Conservation (phyloP, 805 yeast genomes). For the Blastobotrys americana region DNA sequence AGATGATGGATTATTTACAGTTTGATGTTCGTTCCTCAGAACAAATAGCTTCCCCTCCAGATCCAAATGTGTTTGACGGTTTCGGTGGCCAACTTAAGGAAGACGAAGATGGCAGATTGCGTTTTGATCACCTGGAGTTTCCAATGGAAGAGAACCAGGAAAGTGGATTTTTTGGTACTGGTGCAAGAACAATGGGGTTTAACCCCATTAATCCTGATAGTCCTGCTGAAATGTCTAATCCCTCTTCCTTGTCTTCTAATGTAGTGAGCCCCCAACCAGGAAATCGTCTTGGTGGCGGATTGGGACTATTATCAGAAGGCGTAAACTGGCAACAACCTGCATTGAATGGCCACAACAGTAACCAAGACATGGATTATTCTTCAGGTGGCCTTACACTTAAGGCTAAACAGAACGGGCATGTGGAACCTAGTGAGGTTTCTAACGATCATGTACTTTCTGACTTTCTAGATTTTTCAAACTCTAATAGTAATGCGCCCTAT, state of each 20-base stretch:
- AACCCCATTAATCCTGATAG: neutral
- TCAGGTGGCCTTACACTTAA: neutral
- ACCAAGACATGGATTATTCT: neutral
- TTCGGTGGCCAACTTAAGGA: no score
- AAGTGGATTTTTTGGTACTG: no score
- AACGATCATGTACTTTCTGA: neutral
- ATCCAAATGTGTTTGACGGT: no score
- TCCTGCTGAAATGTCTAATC: neutral
- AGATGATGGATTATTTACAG: slow-evolving; percentile 11
- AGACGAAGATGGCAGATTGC: no score
- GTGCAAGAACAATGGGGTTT: neutral
- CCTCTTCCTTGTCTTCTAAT: neutral
- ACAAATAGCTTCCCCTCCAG: no score
- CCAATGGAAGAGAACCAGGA: no score
- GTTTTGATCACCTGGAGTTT: no score
- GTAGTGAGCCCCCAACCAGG: neutral
- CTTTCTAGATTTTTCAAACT: neutral
- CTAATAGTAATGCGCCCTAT: slow-evolving; percentile 27
- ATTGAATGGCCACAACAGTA: neutral
- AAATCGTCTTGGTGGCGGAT: neutral
- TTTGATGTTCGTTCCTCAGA: slow-evolving; percentile 5
- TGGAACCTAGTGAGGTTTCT: neutral
- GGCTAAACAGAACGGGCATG: no score
- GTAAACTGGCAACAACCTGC: neutral
- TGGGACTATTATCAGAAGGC: neutral